These are phyloP conservation scores for Xylariaceae sp. DNA, from an alignment of 2,329 filamentous ascomycete species.

Conservation along the genomic window DNA sequence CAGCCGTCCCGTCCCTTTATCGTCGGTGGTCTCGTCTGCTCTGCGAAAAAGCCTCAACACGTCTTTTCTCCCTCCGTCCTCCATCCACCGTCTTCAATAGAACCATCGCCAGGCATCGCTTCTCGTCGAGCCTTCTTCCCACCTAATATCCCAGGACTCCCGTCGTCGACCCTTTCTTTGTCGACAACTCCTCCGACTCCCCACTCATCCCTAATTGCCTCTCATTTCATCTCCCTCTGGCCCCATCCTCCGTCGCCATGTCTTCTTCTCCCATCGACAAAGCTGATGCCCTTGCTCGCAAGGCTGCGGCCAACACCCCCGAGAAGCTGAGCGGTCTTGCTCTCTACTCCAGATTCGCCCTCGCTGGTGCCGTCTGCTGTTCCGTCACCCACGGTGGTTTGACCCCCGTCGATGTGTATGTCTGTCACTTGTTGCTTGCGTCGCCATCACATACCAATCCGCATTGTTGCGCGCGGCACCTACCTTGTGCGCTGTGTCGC, in stretches of 20 bases:
- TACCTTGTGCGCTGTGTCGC: background rate
- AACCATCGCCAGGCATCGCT: background rate
- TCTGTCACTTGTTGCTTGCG: slow-evolving; percentile 29
- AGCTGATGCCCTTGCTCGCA: slow-evolving; percentile 18
- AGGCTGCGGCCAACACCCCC: slow-evolving; percentile 23
- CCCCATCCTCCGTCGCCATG: slow-evolving; percentile 18
- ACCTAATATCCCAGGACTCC: background rate
- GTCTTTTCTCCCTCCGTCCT: slow-evolving; percentile 3
- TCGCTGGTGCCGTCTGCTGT: slow-evolving; percentile 97
- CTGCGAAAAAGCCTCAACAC: slow-evolving; percentile 16
- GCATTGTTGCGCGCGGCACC: slow-evolving; percentile 1
- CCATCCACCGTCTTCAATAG: background rate
- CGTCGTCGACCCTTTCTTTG: background rate
- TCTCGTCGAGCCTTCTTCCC: background rate
- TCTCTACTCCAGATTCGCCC: slow-evolving; percentile 94
- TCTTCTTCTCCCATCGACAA: slow-evolving; percentile 22
- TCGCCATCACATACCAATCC: background rate
- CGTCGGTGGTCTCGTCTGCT: background rate
- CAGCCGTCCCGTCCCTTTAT: slow-evolving; percentile 9
- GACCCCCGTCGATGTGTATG: slow-evolving; percentile 99
- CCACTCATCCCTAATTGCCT: slow-evolving; percentile 18
- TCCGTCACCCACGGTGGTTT: slow-evolving; percentile 95
- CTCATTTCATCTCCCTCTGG: slow-evolving; percentile 4
- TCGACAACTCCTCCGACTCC: slow-evolving; percentile 15
- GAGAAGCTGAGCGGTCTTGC: slow-evolving; percentile 23